Evolutionary conservation across 805 yeast genomes (phyloP).

Genomic region (Kodamaea lidongshanica): DNA sequence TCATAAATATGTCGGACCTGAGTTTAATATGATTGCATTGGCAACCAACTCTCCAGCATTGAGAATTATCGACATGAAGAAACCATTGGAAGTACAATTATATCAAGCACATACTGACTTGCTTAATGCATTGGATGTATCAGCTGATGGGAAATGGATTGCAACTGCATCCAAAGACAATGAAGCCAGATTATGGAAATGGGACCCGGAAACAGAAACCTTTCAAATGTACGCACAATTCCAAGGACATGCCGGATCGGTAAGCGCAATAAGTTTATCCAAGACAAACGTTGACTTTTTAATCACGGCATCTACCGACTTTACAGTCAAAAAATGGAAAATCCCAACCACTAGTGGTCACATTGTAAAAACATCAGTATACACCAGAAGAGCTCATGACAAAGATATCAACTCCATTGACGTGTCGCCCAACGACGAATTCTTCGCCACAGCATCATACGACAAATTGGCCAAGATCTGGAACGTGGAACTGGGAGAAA

Average conservation of each 20-base stretch:
- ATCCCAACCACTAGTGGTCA: constrained; percentile 44
- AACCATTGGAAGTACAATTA: constrained; percentile 55
- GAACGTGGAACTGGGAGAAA: constrained; percentile 83
- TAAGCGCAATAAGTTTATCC: constrained; percentile 77
- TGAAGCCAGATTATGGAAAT: constrained; percentile 79
- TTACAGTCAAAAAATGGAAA: constrained; percentile 81
- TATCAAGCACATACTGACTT: constrained; percentile 82
- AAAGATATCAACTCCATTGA: constrained; percentile 90
- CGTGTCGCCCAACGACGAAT: constrained; percentile 82
- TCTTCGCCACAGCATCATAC: constrained; percentile 88
- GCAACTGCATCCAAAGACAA: constrained; percentile 90
- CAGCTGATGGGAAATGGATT: constrained; percentile 80
- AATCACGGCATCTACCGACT: constrained; percentile 78
- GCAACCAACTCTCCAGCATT: constrained; percentile 93
- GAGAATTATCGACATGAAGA: constrained; percentile 61
- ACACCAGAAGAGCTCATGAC: constrained; percentile 93
- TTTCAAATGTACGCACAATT: constrained; percentile 54
- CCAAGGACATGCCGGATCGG: constrained; percentile 82
- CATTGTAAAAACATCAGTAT: constrained; percentile 58
- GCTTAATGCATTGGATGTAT: constrained; percentile 71
- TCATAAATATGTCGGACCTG: constrained; percentile 68
- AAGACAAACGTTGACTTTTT: constrained; percentile 49
- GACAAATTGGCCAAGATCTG: constrained; percentile 90
- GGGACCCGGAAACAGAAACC: constrained; percentile 34
- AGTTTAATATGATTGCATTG: constrained; percentile 54